Conservation (phyloP, 352 stramenopile genomes). For the Phytopythium mirpurense region DNA sequence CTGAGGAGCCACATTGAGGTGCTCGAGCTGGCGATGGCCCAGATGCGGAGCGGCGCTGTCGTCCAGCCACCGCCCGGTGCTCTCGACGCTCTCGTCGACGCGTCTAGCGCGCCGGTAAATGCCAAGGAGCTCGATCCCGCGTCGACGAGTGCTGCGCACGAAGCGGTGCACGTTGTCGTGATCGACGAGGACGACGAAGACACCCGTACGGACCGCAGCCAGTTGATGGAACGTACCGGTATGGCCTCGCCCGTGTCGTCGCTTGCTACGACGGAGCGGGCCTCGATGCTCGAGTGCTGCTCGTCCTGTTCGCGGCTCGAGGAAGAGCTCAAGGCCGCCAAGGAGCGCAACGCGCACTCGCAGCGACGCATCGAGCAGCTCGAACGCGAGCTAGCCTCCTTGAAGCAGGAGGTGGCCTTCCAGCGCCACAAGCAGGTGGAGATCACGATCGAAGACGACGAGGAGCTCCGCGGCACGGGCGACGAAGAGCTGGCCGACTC, state of each 20-base stretch:
- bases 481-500: constrained; percentile 7
- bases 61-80: not conserved
- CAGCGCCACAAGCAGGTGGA: constrained; percentile 1
- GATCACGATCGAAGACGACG: constrained; percentile 16
- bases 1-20: constrained; percentile 32
- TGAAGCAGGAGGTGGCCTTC: constrained; percentile 10
- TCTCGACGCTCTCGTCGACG: not conserved
- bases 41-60: constrained; percentile 11
- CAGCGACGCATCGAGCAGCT: constrained; percentile 32
- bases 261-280: constrained; percentile 4
- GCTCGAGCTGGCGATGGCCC: constrained; percentile 6
- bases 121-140: too few species aligned
- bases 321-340: constrained; percentile 23
- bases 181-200: constrained; percentile 7
- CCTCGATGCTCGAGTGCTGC: constrained; percentile 2
- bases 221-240: constrained; percentile 13
- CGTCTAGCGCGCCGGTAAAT: too few species aligned
- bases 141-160: not conserved
- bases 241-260: constrained; percentile 12
- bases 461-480: constrained; percentile 37
- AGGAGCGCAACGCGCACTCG: constrained; percentile 19
- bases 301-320: constrained; percentile 12
- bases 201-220: not conserved
- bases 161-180: constrained; percentile 13
- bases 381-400: constrained; percentile 8